Percentiles rank a stretch among this genome's conserved stretches.
phyloP scores from a whole-genome alignment of 2,329 filamentous ascomycete species.

The Aspergillus ochraceoroseus region DNA sequence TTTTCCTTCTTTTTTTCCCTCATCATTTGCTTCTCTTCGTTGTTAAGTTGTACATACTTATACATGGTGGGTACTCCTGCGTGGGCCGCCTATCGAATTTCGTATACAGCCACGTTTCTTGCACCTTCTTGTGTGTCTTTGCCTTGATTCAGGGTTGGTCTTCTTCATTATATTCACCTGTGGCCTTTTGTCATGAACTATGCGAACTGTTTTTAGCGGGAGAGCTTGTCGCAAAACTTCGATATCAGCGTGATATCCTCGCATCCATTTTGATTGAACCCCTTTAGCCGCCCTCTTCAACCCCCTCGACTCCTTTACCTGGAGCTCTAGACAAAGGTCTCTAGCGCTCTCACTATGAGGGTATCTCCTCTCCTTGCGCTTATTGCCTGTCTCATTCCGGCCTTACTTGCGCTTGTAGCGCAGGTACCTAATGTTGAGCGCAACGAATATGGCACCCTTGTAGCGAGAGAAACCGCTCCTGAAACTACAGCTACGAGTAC shows the following conservation, averaged over 20 bases:
- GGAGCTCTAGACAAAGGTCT: not conserved
- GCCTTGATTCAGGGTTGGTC: not conserved
- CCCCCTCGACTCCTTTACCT: not conserved
- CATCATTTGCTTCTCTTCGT: not conserved
- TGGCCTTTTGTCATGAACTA: constrained; percentile 10
- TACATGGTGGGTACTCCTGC: constrained; percentile 14
- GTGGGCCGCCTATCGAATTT: constrained; percentile 5
- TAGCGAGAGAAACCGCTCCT: constrained; percentile 5
- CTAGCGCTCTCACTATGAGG: constrained; percentile 15
- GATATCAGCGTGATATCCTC: constrained; percentile 4
- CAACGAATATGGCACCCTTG: constrained; percentile 7
- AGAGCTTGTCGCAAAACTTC: constrained; percentile 4
- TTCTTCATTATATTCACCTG: constrained; percentile 2
- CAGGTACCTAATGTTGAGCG: constrained; percentile 12
- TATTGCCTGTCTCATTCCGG: constrained; percentile 14
- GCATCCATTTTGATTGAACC: constrained; percentile 2
- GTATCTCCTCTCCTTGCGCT: constrained; percentile 12
- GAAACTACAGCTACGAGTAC: constrained; percentile 12
- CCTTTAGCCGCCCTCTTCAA: not conserved
- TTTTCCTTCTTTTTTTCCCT: constrained; percentile 1
- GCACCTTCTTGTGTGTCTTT: constrained; percentile 6
- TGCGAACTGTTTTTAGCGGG: constrained; percentile 9
- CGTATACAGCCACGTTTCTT: constrained; percentile 17
- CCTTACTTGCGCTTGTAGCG: constrained; percentile 15
- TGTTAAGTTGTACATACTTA: constrained; percentile 7